These are phyloP conservation scores for Quercus suber DNA, from an alignment of 306 rosid genomes.

Conservation along the genomic window DNA sequence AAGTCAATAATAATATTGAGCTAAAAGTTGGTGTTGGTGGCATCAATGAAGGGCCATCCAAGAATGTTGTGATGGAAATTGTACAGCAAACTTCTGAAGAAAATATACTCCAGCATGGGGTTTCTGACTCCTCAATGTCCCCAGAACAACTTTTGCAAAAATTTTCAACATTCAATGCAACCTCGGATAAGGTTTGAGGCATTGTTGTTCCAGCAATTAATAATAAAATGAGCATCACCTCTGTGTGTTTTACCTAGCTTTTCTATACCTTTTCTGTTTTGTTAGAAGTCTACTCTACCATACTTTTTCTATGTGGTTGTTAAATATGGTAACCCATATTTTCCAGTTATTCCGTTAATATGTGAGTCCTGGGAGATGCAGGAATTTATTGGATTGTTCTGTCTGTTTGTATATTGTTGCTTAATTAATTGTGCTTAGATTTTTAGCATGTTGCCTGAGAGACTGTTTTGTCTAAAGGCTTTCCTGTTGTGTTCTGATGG, in stretches of 20 bases:
- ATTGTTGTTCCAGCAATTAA: slow-evolving; percentile 1
- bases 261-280: background rate
- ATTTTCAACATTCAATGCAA: slow-evolving; percentile 28
- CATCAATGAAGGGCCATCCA: slow-evolving; percentile 28
- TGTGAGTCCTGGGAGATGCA: background rate
- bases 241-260: background rate
- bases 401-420: background rate
- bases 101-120: slow-evolving; percentile 27
- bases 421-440: background rate
- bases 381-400: background rate
- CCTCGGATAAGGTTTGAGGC: slow-evolving; percentile 51
- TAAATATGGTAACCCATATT: background rate
- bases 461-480: background rate
- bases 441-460: background rate
- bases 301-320: background rate
- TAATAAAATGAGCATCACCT: background rate
- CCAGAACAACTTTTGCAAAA: slow-evolving; percentile 35
- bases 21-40: slow-evolving; percentile 26
- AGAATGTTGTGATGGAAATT: slow-evolving; percentile 28
- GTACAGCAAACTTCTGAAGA: slow-evolving; percentile 32
- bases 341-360: background rate
- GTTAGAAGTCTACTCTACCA: background rate
- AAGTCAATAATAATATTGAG: slow-evolving; percentile 25
- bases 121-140: slow-evolving; percentile 33
- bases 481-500: background rate